Base-by-base conservation (phyloP, 441 rosid species). In the Populus tomentosa region DNA sequence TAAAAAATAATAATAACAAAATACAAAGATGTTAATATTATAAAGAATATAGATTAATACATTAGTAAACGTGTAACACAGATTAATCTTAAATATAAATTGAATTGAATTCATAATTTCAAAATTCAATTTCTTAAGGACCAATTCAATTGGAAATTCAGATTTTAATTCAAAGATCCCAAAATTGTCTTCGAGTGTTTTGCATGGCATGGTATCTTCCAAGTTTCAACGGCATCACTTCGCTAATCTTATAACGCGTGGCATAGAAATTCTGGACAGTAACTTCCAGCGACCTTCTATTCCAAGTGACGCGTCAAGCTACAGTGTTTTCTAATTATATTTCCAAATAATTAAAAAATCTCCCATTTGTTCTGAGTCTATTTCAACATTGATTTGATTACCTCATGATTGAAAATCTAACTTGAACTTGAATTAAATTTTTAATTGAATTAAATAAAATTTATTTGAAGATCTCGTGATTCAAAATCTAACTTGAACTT, bases 191-290 rank as follows among this genome's bases (percentile, higher is more conserved):
- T 35, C 28, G 28, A 26, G 38, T 71, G 20, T n/a, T 2, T 71
- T 53, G 10, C 4, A 18, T 18, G 18, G 38, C 38, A 35, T 14
- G 3, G 73, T 61, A 68, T 23, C 28, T 26, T 26, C 26, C 26
- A 26, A 26, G 35, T 35, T 76, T 36, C 59, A 23, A 69, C 59
- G 73, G 5, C 72, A 64, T 75, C 71, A 42, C 50, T 62, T 21
- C 10, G 4, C 10, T 8, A 26, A 26, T 4, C 74, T 11, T 11
- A 71, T 50, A 72, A 53, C 80, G 76, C 72, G 80, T 72, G 20
- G 10, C 68, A 26, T 56, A 33, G 68, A 78, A 78, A 67, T 5
- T 33, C 8, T 65, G 36, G 64, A 46, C 75, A 26, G 67, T 33
- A 77, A 14, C 56, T 46, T 78, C 72, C 38, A 26, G 13, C 30